Evolutionary conservation across 1,284 basidiomycete species (phyloP).

Genomic region (Leccinum pachyderme): DNA sequence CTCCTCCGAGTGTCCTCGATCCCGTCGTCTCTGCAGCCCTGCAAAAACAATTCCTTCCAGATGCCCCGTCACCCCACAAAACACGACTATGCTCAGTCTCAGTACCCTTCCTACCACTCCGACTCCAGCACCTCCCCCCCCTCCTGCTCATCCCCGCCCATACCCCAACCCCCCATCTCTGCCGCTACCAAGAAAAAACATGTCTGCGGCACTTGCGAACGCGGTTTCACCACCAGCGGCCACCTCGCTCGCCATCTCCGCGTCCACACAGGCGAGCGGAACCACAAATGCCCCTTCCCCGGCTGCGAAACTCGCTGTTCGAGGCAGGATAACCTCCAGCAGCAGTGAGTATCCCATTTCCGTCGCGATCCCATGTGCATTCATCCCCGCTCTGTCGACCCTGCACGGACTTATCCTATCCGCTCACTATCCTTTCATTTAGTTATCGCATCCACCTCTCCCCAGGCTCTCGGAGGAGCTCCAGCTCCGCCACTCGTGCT

Average conservation of each 20-base stretch:
- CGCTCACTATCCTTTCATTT: constrained; percentile 15
- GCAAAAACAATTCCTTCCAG: constrained; percentile 8
- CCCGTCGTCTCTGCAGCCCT: constrained; percentile 30
- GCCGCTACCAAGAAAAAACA: constrained; percentile 53
- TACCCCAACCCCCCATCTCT: background rate
- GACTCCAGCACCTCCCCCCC: constrained; percentile 24
- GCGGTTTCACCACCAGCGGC: constrained; percentile 79
- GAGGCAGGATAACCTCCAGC: constrained; percentile 78
- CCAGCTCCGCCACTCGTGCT: constrained; percentile 48
- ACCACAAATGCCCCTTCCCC: constrained; percentile 80
- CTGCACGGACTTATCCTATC: constrained; percentile 8
- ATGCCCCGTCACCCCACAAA: constrained; percentile 15
- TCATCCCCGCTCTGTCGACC: constrained; percentile 3
- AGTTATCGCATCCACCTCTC: constrained; percentile 74
- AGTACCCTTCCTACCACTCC: constrained; percentile 29
- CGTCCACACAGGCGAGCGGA: constrained; percentile 80
- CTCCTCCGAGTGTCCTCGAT: constrained; percentile 28
- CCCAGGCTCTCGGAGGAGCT: constrained; percentile 64
- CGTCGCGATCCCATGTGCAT: constrained; percentile 2
- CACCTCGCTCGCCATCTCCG: constrained; percentile 80
- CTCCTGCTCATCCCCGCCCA: constrained; percentile 18
- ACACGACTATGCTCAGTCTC: constrained; percentile 21
- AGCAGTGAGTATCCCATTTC: constrained; percentile 56
- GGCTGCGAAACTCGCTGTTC: constrained; percentile 81
- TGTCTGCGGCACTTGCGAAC: constrained; percentile 62